Percentiles rank a stretch among this genome's conserved stretches.
phyloP scores from a whole-genome alignment of 805 yeast genomes.

The Candida broadrunensis region DNA sequence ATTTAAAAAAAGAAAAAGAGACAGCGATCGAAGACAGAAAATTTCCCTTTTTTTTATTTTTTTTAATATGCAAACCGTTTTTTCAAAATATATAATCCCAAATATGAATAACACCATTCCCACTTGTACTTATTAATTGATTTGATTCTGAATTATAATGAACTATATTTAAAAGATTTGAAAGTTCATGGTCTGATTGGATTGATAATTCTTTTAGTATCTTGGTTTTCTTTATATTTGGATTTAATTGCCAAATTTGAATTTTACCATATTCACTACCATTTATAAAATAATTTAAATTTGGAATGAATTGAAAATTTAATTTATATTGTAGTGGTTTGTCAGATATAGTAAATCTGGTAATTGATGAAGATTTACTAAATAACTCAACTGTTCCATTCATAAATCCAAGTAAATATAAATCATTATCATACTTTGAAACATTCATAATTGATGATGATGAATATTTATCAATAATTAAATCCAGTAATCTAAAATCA shows the following conservation, averaged over 20 bases:
- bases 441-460: conserved; percentile 4
- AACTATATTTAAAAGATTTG: neutral
- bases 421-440: neutral
- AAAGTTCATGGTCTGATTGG: neutral
- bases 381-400: conserved; percentile 8
- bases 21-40: too few relatives aligned
- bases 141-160: conserved; percentile 5
- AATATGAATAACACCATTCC: conserved; percentile 16
- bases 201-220: neutral
- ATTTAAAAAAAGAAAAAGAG: too few relatives aligned
- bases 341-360: neutral
- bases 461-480: conserved; percentile 7
- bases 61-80: too few relatives aligned
- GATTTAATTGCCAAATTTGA: conserved; percentile 10
- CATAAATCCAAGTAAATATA: conserved; percentile 7
- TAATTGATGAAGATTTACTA: neutral
- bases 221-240: neutral
- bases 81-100: conserved; percentile 19
- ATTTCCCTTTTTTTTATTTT: too few relatives aligned
- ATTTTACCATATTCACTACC: conserved; percentile 19
- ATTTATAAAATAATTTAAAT: conserved; percentile 8
- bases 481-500: conserved; percentile 19
- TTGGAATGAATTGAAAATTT: neutral
- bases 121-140: conserved; percentile 15
- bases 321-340: neutral